Evolutionary conservation across 2,329 filamentous ascomycete genomes (phyloP).

Genomic region (Aspergillus texensis): DNA sequence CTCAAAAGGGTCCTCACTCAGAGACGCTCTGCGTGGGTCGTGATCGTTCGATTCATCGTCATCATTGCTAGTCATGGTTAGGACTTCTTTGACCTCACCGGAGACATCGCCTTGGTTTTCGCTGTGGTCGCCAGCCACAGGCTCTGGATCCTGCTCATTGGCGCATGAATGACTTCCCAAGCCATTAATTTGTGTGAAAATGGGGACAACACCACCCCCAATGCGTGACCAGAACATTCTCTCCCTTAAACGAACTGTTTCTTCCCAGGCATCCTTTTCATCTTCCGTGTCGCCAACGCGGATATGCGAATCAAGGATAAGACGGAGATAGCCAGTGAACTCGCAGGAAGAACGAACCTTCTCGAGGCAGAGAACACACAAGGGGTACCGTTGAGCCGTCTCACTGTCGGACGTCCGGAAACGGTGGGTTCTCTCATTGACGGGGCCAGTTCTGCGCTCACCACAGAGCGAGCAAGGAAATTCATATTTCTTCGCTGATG

Average conservation of each 20-base stretch:
- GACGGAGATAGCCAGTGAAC: slow-evolving; percentile 85
- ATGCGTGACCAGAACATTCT: slow-evolving; percentile 97
- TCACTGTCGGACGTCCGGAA: slow-evolving; percentile 88
- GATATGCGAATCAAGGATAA: slow-evolving; percentile 92
- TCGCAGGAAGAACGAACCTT: slow-evolving; percentile 88
- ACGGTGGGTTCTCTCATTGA: slow-evolving; percentile 77
- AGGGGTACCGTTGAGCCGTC: slow-evolving; percentile 81
- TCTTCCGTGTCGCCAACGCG: slow-evolving; percentile 79
- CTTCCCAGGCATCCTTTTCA: slow-evolving; percentile 89
- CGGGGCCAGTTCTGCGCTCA: slow-evolving; percentile 71
- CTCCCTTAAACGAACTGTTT: slow-evolving; percentile 84
- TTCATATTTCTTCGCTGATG: slow-evolving; percentile 55
- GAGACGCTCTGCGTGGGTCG: slow-evolving; percentile 10
- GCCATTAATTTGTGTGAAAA: slow-evolving; percentile 39
- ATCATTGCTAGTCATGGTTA: slow-evolving; percentile 10
- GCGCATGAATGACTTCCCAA: slow-evolving; percentile 1
- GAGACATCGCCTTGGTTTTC: slow-evolving; percentile 12
- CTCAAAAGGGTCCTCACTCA: slow-evolving; percentile 16
- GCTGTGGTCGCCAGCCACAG: neutral
- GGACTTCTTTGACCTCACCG: slow-evolving; percentile 3
- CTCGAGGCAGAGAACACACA: slow-evolving; percentile 85
- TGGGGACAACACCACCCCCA: slow-evolving; percentile 85
- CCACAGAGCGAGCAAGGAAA: slow-evolving; percentile 84
- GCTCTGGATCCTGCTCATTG: neutral
- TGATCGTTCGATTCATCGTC: neutral